Evolutionary conservation across 495 filamentous ascomycete genomes (phyloP), one percentile per base, ranked within the genome.

Genomic region (Tetracladium setigerum): DNA sequence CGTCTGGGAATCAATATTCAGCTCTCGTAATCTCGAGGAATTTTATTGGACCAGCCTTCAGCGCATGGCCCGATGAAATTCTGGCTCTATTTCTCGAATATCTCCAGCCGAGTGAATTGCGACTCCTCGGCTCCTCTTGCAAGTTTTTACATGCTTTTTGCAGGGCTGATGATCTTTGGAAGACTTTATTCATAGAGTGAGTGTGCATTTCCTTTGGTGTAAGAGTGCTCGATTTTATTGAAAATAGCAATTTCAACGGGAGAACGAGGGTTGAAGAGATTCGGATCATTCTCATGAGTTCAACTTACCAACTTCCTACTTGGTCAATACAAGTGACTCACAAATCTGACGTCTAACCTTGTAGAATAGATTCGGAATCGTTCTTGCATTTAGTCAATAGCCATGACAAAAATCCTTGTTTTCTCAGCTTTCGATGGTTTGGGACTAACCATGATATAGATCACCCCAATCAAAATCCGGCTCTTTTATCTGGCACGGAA

Each of bases 81-180:
- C 73, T 96, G 31, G 63, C 84, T 44, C 72, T 82, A 36, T 52
- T 95, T 16, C 64, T 97, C 46, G 91, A 95, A 61, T 78, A 64
- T 53, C 69, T 97, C 15, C 82, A 94, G 57, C 69, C 74, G 36
- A 47, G 55, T 22, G 70, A 73, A 37, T 66, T 98, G 41, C 61
- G 82, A 44, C 61, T 69, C 4, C 61, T 96, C 18, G 87, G 89
- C n/a, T 74, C 75, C 40, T 86, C 91, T 4, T 96, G 92, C 68
- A 89, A 84, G 62, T 86, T 87, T 30, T 72, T 96, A 13, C 94
- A 89, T 70, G 92, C 90, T 7, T 92, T 89, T 62, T 84, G 84
- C 35, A 72, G 84, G 33, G 76, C 76, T 30, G 92, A 97, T 49
- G 92, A 98, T 50, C 62, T 97, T 19, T 98, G 92, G 92, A 92